A percentile compares a stretch with the other conserved stretches of the same genome.
Conservation (phyloP, 441 rosid species). For the Jatropha multifida region DNA sequence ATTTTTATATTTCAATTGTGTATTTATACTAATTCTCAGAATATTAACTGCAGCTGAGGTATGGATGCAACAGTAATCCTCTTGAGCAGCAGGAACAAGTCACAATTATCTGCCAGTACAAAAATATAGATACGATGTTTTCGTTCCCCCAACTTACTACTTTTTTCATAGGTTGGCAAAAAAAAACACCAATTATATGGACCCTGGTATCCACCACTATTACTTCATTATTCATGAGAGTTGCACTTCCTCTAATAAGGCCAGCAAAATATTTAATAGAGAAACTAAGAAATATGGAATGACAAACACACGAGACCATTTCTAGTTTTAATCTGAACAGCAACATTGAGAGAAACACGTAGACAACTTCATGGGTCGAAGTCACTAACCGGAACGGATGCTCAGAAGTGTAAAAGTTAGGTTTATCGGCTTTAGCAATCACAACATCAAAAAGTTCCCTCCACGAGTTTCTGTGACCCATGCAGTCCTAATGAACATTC, state of each 20-base stretch:
- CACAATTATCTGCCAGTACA: background rate
- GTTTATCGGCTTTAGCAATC: constrained; percentile 96
- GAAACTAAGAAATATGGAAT: background rate
- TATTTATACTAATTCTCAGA: background rate
- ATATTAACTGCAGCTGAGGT: background rate
- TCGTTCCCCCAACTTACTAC: background rate
- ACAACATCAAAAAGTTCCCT: constrained; percentile 95
- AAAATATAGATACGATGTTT: background rate
- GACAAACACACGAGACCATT: background rate
- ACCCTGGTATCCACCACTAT: background rate
- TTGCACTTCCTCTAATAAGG: background rate
- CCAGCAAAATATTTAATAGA: background rate
- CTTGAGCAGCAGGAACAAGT: background rate
- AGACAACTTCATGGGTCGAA: constrained; percentile 18
- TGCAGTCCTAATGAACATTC: constrained; percentile 57
- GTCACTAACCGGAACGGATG: constrained; percentile 88
- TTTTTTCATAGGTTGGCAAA: background rate
- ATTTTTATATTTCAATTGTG: background rate
- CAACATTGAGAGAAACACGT: background rate
- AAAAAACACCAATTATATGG: background rate
- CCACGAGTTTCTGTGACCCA: constrained; percentile 73
- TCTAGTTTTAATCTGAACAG: constrained; percentile 9
- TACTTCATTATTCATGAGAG: background rate
- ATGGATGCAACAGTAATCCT: background rate
- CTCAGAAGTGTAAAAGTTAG: constrained; percentile 95